phyloP scores from a whole-genome alignment of 108 stramenopile species.

The Epipyxis sp. region DNA sequence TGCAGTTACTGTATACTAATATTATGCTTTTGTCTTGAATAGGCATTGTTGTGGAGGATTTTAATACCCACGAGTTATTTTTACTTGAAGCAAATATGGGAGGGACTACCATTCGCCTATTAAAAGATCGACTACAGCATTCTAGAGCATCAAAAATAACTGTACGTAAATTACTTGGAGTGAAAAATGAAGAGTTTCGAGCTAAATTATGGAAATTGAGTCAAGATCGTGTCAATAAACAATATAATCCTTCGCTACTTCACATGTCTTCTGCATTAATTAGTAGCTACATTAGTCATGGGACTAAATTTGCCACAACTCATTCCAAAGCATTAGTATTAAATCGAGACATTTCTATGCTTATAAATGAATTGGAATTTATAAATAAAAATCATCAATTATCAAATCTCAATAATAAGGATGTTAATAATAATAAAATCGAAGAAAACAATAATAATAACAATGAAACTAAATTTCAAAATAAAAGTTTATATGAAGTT shows the following conservation, averaged over 20 bases:
- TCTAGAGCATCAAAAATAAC: background rate
- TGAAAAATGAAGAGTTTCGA: background rate
- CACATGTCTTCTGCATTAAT: background rate
- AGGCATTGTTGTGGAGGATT: constrained; percentile 25
- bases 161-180: background rate
- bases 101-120: background rate
- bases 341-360: too few species aligned
- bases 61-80: background rate
- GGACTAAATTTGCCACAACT: background rate
- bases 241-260: background rate
- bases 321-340: background rate
- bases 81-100: background rate
- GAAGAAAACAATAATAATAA: too few species aligned
- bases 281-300: background rate
- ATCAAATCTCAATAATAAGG: too few species aligned
- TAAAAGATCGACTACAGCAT: background rate
- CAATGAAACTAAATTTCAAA: background rate
- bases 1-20: too few species aligned
- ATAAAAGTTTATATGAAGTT: background rate
- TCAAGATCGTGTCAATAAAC: background rate
- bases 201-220: background rate
- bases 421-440: too few species aligned
- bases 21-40: too few species aligned
- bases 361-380: too few species aligned
- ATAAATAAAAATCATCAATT: too few species aligned